Base-by-base conservation (phyloP, 176 grass and related monocot genomes). In the sorghum (Sorghum bicolor) region DNA sequence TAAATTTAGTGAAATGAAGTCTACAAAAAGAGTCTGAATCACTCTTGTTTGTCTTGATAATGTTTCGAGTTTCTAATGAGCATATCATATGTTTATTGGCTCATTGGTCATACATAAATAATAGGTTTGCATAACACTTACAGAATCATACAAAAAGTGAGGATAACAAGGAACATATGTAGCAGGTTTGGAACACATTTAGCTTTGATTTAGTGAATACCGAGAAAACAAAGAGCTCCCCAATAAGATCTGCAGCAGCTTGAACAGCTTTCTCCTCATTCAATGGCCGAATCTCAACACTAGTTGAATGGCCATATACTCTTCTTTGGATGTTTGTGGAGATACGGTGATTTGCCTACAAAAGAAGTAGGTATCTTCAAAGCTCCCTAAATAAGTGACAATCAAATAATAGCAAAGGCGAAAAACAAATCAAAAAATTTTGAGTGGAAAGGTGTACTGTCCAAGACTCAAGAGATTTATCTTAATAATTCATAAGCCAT, bases 231-330 rank as follows among this genome's bases (percentile, higher is more conserved):
- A 94, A 94, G 65, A 94, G 41, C 53, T 94, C 92, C 60, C 92
- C 92, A 63, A 94, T 91, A 81, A 94, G 92, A 74, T 94, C 92
- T 5, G 83, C 71, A 88, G 92, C 88, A 78, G 88, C 88, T 86
- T 94, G 88, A 86, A 94, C 88, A 88, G 92, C 92, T 81, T 94
- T 94, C 79, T 94, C 92, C 72, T 94, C 88, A 69, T 94, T 88
- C 65, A 94, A 32, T 15, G 92, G 92, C 29, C 86, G 83, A 70
- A 94, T 86, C 57, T 80, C 92, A 68, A 91, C 92, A 44, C 74
- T 69, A 40, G 86, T 90, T 81, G 92, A 74, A 86, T 94, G 92
- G 16, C 88, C 92, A 73, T 94, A 91, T 72, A 94, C 61, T 78
- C 92, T 85, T 81, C 92, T 86, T 83, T 94, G 92, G 60, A 94